These are phyloP conservation scores for Bolboschoenoplectus hybrid DNA, from an alignment of 202 grass and related monocot species.

Conservation along the genomic window DNA sequence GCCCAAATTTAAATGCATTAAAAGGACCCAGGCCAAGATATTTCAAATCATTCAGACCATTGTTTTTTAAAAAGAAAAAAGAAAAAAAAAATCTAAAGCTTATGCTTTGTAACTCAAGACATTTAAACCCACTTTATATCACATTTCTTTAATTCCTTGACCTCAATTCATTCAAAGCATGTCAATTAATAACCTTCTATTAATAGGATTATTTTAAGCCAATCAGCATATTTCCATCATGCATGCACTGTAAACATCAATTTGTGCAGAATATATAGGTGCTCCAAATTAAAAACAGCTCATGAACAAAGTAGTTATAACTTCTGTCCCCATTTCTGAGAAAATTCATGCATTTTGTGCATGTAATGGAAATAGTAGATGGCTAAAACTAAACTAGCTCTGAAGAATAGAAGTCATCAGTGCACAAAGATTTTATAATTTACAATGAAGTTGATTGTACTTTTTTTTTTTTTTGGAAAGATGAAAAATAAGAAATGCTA, in stretches of 20 bases:
- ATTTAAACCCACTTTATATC: not conserved
- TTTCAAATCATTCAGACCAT: too few relatives aligned
- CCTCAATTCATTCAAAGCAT: not conserved
- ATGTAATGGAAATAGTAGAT: not conserved
- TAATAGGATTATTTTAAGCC: too few relatives aligned
- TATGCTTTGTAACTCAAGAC: too few relatives aligned
- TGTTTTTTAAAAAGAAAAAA: too few relatives aligned
- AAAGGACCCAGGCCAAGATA: too few relatives aligned
- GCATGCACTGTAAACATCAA: not conserved
- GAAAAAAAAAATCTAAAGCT: too few relatives aligned
- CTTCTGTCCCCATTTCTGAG: not conserved
- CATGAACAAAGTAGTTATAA: not conserved
- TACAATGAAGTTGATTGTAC: not conserved
- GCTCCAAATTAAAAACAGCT: not conserved
- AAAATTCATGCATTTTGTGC: not conserved
- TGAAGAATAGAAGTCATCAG: not conserved
- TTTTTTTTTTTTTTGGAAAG: not conserved
- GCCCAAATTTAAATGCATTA: too few relatives aligned
- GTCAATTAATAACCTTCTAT: not conserved
- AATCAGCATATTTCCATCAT: not conserved
- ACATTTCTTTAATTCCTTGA: not conserved
- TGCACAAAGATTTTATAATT: not conserved
- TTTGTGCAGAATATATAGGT: not conserved
- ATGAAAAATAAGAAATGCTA: slow-evolving; percentile 7
- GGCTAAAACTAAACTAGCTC: not conserved